Percentiles rank a stretch among this genome's conserved stretches.
Conservation (phyloP, 1,284 basidiomycete species). For the Leucoagaricus sp. region DNA sequence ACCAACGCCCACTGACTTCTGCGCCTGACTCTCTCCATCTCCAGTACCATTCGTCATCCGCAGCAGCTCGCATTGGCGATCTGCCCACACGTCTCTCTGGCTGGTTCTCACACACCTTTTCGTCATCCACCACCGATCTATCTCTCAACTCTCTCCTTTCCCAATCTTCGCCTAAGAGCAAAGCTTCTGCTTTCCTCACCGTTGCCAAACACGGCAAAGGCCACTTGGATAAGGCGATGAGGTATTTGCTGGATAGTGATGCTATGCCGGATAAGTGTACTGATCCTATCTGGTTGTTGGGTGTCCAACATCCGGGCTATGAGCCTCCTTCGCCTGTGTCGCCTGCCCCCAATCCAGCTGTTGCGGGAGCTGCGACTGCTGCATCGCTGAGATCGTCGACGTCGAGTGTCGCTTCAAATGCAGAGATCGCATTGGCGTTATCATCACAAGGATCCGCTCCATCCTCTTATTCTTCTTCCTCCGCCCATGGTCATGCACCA, state of each 20-base stretch:
- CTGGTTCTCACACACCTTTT: conserved; percentile 78
- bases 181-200: conserved; percentile 49
- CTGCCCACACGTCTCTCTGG: conserved; percentile 66
- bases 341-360: background rate
- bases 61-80: conserved; percentile 36
- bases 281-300: conserved; percentile 85
- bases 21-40: conserved; percentile 20
- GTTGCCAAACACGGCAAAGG: conserved; percentile 74
- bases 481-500: background rate
- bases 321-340: conserved; percentile 35
- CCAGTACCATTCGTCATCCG: conserved; percentile 26
- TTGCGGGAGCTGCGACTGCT: conserved; percentile 30
- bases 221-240: conserved; percentile 76
- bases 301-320: conserved; percentile 76
- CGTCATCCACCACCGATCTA: conserved; percentile 67
- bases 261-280: conserved; percentile 76
- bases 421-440: conserved; percentile 17
- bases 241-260: conserved; percentile 84
- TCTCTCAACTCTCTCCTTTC: conserved; percentile 62
- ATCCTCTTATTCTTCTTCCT: conserved; percentile 1
- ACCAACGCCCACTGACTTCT: conserved; percentile 30
- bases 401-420: conserved; percentile 38
- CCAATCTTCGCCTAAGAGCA: conserved; percentile 37
- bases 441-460: conserved; percentile 17
- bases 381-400: conserved; percentile 48